Base-by-base conservation (phyloP, 2,329 filamentous ascomycete genomes). In the Myotisia sp. region DNA sequence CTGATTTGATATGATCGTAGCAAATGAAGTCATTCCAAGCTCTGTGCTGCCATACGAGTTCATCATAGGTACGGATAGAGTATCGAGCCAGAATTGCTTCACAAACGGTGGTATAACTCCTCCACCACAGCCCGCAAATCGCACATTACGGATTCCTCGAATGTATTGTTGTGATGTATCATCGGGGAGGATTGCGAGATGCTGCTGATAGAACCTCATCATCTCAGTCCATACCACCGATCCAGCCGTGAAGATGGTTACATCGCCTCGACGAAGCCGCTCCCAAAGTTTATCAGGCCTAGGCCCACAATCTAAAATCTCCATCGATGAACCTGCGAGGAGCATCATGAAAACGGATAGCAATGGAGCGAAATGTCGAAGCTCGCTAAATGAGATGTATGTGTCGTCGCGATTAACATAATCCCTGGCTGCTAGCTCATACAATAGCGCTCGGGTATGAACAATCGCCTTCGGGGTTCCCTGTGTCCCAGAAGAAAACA, bases 401-500 rank as follows among this genome's bases (percentile, higher is more conserved):
- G n/a, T 12, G 12, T 24, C 12, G 12, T 26, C 31, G 21, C 21
- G 21, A 18, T 26, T 26, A n/a, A n/a, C n/a, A n/a, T n/a, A n/a
- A n/a, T n/a, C n/a, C n/a, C n/a, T n/a, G n/a, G n/a, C n/a, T n/a
- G n/a, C n/a, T n/a, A n/a, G n/a, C n/a, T n/a, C n/a, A n/a, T n/a
- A n/a, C 9, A 24, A 16, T 10, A 26, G 26, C 6, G 12, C n/a
- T 6, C 31, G 31, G 5, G 31, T n/a, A 5, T 23, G 31, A 16
- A 33, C 31, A 10, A 33, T 55, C 10, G 58, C 62, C 41, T 64
- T 65, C 0, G 62, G 62, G 0, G 55, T 55, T 0, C 61, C 62
- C 2, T 60, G 64, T 0, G 59, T 65, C 1, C 61, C 62, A n/a
- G 56, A 61, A 2, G 59, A 64, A 46, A 63, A 64, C n/a, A 33